Conservation (phyloP, 352 stramenopile species). For the Pythium dissimile region DNA sequence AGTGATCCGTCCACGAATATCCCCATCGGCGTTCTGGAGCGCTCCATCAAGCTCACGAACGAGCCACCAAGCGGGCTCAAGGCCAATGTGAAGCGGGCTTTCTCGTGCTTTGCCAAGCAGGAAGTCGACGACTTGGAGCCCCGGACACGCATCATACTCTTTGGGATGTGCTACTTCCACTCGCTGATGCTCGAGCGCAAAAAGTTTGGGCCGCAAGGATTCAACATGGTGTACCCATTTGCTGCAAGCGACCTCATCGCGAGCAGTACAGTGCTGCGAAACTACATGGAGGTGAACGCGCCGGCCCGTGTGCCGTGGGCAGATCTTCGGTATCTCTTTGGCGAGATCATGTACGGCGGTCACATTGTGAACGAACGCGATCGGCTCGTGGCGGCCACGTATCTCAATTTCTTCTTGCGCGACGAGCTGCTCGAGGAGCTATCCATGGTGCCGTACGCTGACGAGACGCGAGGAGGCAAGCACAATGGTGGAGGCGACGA, state of each 20-base stretch:
- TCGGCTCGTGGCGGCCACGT: conserved; percentile 74
- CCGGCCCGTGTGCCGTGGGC: conserved; percentile 86
- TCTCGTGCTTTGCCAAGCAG: conserved; percentile 69
- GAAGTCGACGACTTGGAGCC: conserved; percentile 83
- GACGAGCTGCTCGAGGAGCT: conserved; percentile 90
- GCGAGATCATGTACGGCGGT: conserved; percentile 88
- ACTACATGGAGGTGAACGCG: conserved; percentile 91
- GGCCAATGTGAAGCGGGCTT: conserved; percentile 86
- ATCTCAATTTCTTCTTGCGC: conserved; percentile 85
- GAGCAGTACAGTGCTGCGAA: conserved; percentile 81
- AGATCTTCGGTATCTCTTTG: conserved; percentile 87
- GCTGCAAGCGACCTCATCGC: conserved; percentile 80
- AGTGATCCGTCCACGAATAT: conserved; percentile 84
- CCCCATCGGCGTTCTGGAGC: conserved; percentile 86
- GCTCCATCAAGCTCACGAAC: conserved; percentile 89
- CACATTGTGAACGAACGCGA: conserved; percentile 87
- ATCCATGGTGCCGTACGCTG: conserved; percentile 83
- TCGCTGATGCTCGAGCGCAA: conserved; percentile 90
- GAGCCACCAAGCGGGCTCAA: conserved; percentile 84
- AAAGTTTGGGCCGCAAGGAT: conserved; percentile 88
- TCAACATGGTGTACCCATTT: conserved; percentile 92
- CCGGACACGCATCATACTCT: conserved; percentile 85
- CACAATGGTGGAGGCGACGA: conserved; percentile 27
- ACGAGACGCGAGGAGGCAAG: conserved; percentile 33
- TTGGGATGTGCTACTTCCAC: conserved; percentile 92